phyloP scores from a whole-genome alignment of 768 basidiomycete species.

The Termitomyces sp. region DNA sequence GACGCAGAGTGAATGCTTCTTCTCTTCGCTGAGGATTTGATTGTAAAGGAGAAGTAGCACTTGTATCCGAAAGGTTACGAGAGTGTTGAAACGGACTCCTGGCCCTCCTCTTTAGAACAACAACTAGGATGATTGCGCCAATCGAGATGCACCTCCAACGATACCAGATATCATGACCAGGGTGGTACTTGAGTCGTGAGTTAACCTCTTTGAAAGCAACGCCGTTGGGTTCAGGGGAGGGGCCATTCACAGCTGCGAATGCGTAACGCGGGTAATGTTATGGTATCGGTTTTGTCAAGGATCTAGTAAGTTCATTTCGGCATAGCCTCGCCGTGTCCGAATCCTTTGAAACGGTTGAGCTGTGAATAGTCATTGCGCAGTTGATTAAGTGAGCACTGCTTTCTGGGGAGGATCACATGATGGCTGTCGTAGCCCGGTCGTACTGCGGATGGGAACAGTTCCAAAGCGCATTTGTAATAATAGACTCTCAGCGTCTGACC shows the following conservation, averaged over 20 bases:
- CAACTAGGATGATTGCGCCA: neutral
- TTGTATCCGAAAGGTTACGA: too few relatives aligned
- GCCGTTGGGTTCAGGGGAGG: neutral
- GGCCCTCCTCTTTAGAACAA: neutral
- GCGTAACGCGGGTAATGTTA: neutral
- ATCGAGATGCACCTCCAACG: neutral
- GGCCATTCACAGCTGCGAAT: neutral
- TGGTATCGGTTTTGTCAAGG: neutral
- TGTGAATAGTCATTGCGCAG: too few relatives aligned
- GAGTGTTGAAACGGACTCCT: too few relatives aligned
- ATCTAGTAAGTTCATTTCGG: neutral
- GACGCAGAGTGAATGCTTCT: neutral
- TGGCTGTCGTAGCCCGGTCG: too few relatives aligned
- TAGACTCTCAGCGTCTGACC: too few relatives aligned
- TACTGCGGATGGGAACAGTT: too few relatives aligned
- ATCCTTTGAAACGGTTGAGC: neutral
- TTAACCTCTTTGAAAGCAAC: neutral
- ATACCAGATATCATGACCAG: neutral
- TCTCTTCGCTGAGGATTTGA: neutral
- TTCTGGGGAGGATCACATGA: neutral
- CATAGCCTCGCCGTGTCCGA: constrained; percentile 6
- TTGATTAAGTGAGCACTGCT: neutral
- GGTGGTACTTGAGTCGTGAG: neutral
- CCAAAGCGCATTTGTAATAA: too few relatives aligned
- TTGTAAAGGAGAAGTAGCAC: constrained; percentile 1